Evolutionary conservation across 257 asterid species (phyloP).

Genomic region (Ballota nigra): DNA sequence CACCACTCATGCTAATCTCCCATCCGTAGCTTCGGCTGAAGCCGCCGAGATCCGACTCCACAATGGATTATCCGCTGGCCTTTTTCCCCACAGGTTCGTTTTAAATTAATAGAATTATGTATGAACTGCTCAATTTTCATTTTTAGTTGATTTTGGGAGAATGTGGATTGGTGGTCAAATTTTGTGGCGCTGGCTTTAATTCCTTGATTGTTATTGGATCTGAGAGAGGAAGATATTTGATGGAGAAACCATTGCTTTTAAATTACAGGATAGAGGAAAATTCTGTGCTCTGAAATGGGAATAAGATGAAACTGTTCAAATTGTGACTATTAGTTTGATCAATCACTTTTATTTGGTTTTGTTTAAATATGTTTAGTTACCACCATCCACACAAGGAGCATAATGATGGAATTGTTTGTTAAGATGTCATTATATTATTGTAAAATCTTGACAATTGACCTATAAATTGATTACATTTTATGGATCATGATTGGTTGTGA

Average conservation of each 20-base stretch:
- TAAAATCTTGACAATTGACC: too few relatives aligned
- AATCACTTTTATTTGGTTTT: not conserved
- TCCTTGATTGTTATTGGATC: slow-evolving; percentile 9
- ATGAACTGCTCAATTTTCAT: not conserved
- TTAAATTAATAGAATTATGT: not conserved
- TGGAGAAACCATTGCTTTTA: not conserved
- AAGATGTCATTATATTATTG: not conserved
- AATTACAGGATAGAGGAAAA: not conserved
- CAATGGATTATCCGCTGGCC: slow-evolving; percentile 65
- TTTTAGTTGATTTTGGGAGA: not conserved
- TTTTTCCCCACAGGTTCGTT: slow-evolving; percentile 85
- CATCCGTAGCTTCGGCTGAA: slow-evolving; percentile 82
- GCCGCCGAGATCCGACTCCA: slow-evolving; percentile 93
- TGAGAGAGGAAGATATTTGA: slow-evolving; percentile 12
- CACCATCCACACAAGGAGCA: not conserved
- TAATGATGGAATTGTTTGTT: slow-evolving; percentile 17
- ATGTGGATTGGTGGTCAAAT: slow-evolving; percentile 11
- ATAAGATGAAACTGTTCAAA: not conserved
- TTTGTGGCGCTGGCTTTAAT: not conserved
- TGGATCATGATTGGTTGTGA: not conserved
- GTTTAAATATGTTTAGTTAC: not conserved
- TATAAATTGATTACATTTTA: not conserved
- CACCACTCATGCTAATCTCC: slow-evolving; percentile 80
- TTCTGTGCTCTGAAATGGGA: not conserved
- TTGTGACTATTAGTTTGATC: not conserved